Percentiles rank a stretch among this genome's conserved stretches.
Conservation (phyloP, 257 asterid species). For the Paulownia fortunei region DNA sequence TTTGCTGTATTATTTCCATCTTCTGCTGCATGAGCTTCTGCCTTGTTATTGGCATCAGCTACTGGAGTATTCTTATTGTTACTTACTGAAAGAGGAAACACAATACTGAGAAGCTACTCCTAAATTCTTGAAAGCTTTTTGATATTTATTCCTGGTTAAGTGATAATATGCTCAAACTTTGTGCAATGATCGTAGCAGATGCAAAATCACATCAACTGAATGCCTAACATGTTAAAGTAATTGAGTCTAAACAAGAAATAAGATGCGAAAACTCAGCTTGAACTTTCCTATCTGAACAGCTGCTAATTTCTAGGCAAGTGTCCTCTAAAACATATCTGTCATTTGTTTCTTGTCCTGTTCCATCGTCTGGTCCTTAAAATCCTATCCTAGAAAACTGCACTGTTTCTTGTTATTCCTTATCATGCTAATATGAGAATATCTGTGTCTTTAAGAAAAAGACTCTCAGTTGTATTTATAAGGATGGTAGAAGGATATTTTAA, state of each 20-base stretch:
- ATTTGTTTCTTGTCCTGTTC: not conserved
- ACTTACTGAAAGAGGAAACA: slow-evolving; percentile 22
- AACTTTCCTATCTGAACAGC: too few relatives aligned
- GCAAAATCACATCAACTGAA: not conserved
- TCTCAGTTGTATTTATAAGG: too few relatives aligned
- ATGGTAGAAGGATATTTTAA: too few relatives aligned
- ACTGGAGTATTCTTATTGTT: slow-evolving; percentile 27
- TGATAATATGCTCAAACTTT: not conserved
- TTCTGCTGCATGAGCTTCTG: slow-evolving; percentile 36
- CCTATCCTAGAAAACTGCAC: not conserved
- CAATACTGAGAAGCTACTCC: not conserved
- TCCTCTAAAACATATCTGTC: too few relatives aligned
- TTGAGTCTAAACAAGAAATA: not conserved
- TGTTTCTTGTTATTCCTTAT: not conserved
- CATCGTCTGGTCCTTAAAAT: not conserved
- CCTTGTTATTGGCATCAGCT: slow-evolving; percentile 21
- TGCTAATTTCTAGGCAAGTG: too few relatives aligned
- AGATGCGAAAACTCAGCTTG: not conserved
- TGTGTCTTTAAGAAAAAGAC: too few relatives aligned
- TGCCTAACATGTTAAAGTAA: not conserved
- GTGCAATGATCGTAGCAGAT: not conserved
- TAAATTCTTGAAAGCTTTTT: not conserved
- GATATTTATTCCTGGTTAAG: too few relatives aligned
- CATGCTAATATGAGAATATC: not conserved
- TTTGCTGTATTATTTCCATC: slow-evolving; percentile 41